Evolutionary conservation across 2,329 filamentous ascomycete genomes (phyloP).

Genomic region (Verticillium albo-atrum): DNA sequence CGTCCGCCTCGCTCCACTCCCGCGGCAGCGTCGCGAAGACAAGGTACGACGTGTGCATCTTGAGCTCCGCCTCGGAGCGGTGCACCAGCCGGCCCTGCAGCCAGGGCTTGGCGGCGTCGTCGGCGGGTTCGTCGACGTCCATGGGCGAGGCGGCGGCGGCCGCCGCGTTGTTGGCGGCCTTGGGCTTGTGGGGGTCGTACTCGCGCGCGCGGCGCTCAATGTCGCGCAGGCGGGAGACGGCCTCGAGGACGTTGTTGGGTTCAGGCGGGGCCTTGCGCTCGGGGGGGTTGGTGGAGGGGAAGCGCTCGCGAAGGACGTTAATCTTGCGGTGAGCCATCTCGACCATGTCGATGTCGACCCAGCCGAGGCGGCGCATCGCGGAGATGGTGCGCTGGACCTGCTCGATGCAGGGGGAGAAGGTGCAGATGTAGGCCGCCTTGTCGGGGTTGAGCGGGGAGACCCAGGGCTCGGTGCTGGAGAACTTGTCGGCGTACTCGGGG

Average conservation of each 20-base stretch:
- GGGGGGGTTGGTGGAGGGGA: slow-evolving; percentile 60
- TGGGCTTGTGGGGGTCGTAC: slow-evolving; percentile 42
- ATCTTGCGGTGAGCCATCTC: slow-evolving; percentile 78
- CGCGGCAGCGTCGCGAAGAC: slow-evolving; percentile 88
- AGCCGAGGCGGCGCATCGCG: slow-evolving; percentile 73
- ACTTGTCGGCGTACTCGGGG: slow-evolving; percentile 12
- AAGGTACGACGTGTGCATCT: slow-evolving; percentile 95
- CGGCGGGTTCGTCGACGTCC: slow-evolving; percentile 28
- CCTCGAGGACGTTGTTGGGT: slow-evolving; percentile 74
- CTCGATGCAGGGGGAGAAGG: slow-evolving; percentile 95
- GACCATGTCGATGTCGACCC: slow-evolving; percentile 91
- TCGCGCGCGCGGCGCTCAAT: slow-evolving; percentile 67
- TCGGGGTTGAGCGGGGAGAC: slow-evolving; percentile 64
- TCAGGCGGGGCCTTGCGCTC: slow-evolving; percentile 69
- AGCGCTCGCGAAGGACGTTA: slow-evolving; percentile 75
- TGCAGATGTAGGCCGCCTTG: slow-evolving; percentile 76
- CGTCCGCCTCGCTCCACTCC: slow-evolving; percentile 80
- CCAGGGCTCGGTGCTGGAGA: slow-evolving; percentile 30
- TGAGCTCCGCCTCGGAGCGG: slow-evolving; percentile 80
- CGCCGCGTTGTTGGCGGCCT: slow-evolving; percentile 16
- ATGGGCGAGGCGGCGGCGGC: slow-evolving; percentile 33
- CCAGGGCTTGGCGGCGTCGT: slow-evolving; percentile 51
- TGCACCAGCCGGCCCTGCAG: slow-evolving; percentile 75
- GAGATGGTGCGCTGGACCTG: slow-evolving; percentile 87
- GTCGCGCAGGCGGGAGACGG: slow-evolving; percentile 65